A percentile compares a stretch with the other conserved stretches of the same genome.
Evolutionary conservation across 2,329 filamentous ascomycete genomes (phyloP).

Genomic region (Tolypocladium ovalisporum): DNA sequence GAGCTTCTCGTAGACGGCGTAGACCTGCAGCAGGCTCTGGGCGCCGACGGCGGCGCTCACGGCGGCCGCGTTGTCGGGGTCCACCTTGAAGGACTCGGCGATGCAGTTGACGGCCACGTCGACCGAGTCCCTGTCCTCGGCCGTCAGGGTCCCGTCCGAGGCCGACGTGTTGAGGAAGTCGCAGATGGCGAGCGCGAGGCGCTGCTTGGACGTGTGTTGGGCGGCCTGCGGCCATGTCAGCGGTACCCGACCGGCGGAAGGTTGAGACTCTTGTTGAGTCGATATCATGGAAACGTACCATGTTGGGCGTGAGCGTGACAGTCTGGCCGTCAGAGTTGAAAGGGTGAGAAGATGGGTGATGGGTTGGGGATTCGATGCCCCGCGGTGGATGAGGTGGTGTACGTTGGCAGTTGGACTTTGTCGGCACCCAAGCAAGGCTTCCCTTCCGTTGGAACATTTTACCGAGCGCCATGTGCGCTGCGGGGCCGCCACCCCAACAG

Average conservation of each 20-base stretch:
- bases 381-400: neutral
- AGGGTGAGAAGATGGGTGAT: neutral
- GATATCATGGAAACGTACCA: too few species aligned
- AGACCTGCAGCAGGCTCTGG: constrained; percentile 84
- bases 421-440: neutral
- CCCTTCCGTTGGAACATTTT: neutral
- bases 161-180: constrained; percentile 82
- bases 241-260: too few species aligned
- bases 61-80: constrained; percentile 64
- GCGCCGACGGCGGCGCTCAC: constrained; percentile 68
- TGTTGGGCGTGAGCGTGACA: neutral
- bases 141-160: constrained; percentile 75
- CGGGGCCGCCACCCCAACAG: too few species aligned
- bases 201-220: constrained; percentile 52
- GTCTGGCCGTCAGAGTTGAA: neutral
- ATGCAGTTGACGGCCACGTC: constrained; percentile 94
- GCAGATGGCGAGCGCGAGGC: constrained; percentile 92
- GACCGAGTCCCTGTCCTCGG: constrained; percentile 86
- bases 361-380: neutral
- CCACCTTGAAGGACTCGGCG: constrained; percentile 88
- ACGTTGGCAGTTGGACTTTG: neutral
- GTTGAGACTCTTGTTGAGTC: too few species aligned
- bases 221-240: constrained; percentile 13
- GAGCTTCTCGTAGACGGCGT: constrained; percentile 91
- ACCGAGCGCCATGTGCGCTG: neutral